Evolutionary conservation across 2,329 filamentous ascomycete genomes (phyloP), one percentile per base, ranked within the genome.

Genomic region (Emydomyces testavorans): DNA sequence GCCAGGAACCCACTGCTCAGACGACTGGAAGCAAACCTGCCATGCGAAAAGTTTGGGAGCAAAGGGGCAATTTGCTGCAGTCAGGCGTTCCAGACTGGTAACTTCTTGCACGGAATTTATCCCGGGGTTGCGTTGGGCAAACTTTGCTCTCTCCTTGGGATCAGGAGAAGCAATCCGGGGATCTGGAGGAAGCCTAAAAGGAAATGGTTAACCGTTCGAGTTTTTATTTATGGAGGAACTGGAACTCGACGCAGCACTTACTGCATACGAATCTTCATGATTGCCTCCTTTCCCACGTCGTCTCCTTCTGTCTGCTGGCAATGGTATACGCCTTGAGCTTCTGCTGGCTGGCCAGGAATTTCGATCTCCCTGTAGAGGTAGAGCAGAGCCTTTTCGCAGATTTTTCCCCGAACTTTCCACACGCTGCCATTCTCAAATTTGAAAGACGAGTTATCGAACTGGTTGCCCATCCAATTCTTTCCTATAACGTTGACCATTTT

Each of bases 231-330:
- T n/a, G n/a, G n/a, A n/a, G n/a, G n/a, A n/a, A n/a, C n/a, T n/a
- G n/a, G n/a, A n/a, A n/a, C n/a, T n/a, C n/a, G n/a, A n/a, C n/a
- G n/a, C n/a, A n/a, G 11, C 7, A 24, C 41, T 40, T 46, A 51
- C 46, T 51, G 45, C 36, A 51, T 24, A 10, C 41, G 45, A 26
- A 51, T 46, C n/a, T 49, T 51, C 28, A 51, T 36, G 13, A 51
- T 49, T 4, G 45, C 50, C 18, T 51, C 40, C n/a, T 36, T 45
- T n/a, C 46, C 46, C 6, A 36, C 15, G 7, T 35, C 29, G 2
- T 35, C 26, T 20, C 48, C 48, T 23, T 41, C 10, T 4, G 16
- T 13, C 35, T 48, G 49, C 16, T 16, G n/a, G 36, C 49, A 51
- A 24, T 48, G 32, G 24, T 48, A 51, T 16, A 51, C 46, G 6